Percentiles rank a stretch among this genome's conserved stretches.
These are phyloP conservation scores for Pisolithus albus DNA, from an alignment of 768 basidiomycete genomes.

Conservation along the genomic window DNA sequence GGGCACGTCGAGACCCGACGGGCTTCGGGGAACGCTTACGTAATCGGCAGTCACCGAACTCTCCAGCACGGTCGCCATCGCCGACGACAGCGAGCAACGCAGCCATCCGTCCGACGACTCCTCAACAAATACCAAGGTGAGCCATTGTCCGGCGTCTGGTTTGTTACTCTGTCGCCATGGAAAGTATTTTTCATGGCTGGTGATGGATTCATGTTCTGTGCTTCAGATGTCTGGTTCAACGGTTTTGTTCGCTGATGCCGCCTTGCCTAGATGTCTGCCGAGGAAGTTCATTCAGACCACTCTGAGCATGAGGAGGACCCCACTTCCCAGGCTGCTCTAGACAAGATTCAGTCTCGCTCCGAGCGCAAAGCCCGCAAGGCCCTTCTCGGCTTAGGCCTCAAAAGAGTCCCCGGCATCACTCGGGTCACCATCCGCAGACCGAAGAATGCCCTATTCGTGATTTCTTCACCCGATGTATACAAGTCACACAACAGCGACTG, in stretches of 20 bases:
- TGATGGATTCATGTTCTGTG: conserved; percentile 24
- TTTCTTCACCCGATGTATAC: conserved; percentile 93
- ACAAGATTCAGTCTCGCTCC: conserved; percentile 90
- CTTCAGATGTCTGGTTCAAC: conserved; percentile 23
- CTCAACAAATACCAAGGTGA: conserved; percentile 18
- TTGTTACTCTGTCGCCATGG: background rate
- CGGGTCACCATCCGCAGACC: conserved; percentile 92
- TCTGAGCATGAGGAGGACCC: conserved; percentile 78
- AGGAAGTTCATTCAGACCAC: conserved; percentile 78
- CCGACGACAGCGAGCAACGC: conserved; percentile 30
- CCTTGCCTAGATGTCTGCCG: conserved; percentile 63
- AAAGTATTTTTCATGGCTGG: background rate
- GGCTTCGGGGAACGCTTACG: background rate
- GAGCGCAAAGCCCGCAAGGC: conserved; percentile 97
- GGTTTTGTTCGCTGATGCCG: conserved; percentile 17
- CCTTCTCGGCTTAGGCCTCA: conserved; percentile 83
- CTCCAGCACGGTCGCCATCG: conserved; percentile 19
- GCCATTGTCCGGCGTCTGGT: background rate
- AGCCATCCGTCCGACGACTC: conserved; percentile 8
- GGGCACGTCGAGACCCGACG: too few relatives aligned
- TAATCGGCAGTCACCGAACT: conserved; percentile 23
- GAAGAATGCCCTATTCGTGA: conserved; percentile 93
- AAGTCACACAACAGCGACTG: conserved; percentile 96
- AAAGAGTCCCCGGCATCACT: conserved; percentile 88
- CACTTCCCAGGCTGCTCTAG: conserved; percentile 74